Evolutionary conservation across 2,329 filamentous ascomycete species (phyloP), one percentile per base, ranked within the genome.

Genomic region (Colletotrichum agaves): DNA sequence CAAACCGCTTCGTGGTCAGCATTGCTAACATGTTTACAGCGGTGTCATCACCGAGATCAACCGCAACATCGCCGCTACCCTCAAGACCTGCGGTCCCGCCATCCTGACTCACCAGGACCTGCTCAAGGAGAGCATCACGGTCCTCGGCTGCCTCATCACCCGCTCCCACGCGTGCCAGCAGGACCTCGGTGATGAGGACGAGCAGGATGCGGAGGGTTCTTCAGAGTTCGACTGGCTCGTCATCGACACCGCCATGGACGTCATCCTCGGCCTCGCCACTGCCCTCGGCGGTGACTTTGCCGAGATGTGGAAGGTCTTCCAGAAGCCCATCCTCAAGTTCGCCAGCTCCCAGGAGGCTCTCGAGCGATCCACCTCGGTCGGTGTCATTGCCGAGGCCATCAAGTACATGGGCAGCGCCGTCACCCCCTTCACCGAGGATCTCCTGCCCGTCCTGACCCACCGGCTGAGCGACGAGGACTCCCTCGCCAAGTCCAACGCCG

Each of bases 141-240:
- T 93, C 66, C 81, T 98, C 63, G 86, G 89, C 69, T 85, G 91
- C 56, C 90, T 98, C 76, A 91, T 98, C 75, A 95, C 91, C 70
- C 94, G 95, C 80, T 90, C 92, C 70, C 96, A 99, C 82, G 90
- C 93, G 63, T 98, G 93, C 84, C 96, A 99, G 81, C 89, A 95
- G 75, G 95, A 98, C 76, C 88, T 97, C 21, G 93, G 91, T 50
- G 91, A 92, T 68, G 91, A 93, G 69, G 91, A 95, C 73, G 88
- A 91, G 70, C 86, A 89, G 63, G 89, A 90, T n/a, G 88, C 92
- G 63, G 83, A 83, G 61, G 95, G 94, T 77, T 92, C 91, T 33
- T 97, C 95, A 2, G 96, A 99, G 82, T 97, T 97, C 75, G 96
- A 98, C 83, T 98, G 96, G 96, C 88, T 98, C 17, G 91, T 97